Base-by-base conservation (phyloP, 495 filamentous ascomycete species). In the Neurospora terricola region DNA sequence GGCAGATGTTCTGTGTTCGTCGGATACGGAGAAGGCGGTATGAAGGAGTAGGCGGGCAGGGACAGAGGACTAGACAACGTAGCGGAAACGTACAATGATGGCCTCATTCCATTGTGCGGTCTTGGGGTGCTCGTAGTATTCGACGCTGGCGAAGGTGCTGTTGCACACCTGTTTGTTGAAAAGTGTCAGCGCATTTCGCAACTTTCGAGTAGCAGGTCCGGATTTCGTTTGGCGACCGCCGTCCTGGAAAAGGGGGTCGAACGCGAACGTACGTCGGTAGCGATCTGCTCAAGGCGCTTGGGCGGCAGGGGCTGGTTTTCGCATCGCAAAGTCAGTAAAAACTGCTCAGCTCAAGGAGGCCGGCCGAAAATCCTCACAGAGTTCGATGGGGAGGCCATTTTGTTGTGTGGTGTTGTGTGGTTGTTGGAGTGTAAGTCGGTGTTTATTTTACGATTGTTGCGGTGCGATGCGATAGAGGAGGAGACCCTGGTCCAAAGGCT, bases 21-120 rank as follows among this genome's bases (percentile, higher is more conserved):
- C 54, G 34, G 23, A 16, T 62, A 16, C 27, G 54, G 27, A 62
- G 54, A 62, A 34, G 27, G 54, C 54, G 27, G 54, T 62, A 62
- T 62, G 3, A 14, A 27, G 5, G 23, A 30, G 54, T 3, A 62
- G 54, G 54, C 27, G 14, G 54, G 23, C 54, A 62, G 54, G 11
- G 12, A 23, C 48, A 27, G 27, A 54, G 30, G 39, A 38, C 39
- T 18, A 1, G 27, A 34, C n/a, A 43, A 37, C 14, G 11, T 34
- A 34, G 21, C 21, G 23, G 23, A 38, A 70, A 84, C 89, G 76
- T 88, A 97, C 94, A 80, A 99, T 97, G 81, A 99, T 98, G 70
- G 86, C 82, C 27, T 89, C 89, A 83, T 98, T 99, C 96, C 96
- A 98, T 69, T 86, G 80, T 73, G 90, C 88, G 70, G 94, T 94